These are phyloP conservation scores for Xylariaceae sp. DNA, from an alignment of 2,329 filamentous ascomycete genomes.

Conservation along the genomic window DNA sequence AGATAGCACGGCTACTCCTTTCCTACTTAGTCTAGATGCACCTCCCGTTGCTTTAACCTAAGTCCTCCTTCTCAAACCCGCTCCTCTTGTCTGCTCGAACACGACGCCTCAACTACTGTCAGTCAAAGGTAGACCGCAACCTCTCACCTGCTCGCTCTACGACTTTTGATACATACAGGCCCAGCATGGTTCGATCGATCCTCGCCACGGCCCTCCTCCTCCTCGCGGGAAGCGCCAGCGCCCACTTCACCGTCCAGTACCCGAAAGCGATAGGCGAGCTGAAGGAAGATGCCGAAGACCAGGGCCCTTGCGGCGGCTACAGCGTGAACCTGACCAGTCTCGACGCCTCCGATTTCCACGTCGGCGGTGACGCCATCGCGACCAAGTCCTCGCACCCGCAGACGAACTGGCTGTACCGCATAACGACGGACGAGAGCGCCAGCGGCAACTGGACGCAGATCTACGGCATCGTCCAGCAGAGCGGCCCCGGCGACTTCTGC, in stretches of 20 bases:
- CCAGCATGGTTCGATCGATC: conserved; percentile 32
- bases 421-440: conserved; percentile 45
- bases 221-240: conserved; percentile 37
- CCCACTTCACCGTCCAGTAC: conserved; percentile 51
- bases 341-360: conserved; percentile 46
- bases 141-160: no score
- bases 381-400: conserved; percentile 45
- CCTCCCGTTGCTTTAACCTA: no score
- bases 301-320: conserved; percentile 51
- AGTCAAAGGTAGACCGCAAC: no score
- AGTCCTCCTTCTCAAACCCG: no score
- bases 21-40: no score
- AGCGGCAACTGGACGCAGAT: conserved; percentile 49
- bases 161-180: background rate
- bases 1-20: no score
- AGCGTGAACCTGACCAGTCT: conserved; percentile 36
- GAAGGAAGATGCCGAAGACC: conserved; percentile 40
- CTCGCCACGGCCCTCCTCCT: conserved; percentile 31
- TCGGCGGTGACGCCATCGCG: conserved; percentile 49
- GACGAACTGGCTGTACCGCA: conserved; percentile 53
- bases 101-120: no score
- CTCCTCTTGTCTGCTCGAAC: no score
- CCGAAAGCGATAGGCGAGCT: conserved; percentile 43
- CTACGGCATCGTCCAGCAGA: conserved; percentile 49
- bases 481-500: conserved; percentile 50